A percentile compares a stretch with the other conserved stretches of the same genome.
Conservation (phyloP, 768 basidiomycete species). For the Coprinopsis sp. region DNA sequence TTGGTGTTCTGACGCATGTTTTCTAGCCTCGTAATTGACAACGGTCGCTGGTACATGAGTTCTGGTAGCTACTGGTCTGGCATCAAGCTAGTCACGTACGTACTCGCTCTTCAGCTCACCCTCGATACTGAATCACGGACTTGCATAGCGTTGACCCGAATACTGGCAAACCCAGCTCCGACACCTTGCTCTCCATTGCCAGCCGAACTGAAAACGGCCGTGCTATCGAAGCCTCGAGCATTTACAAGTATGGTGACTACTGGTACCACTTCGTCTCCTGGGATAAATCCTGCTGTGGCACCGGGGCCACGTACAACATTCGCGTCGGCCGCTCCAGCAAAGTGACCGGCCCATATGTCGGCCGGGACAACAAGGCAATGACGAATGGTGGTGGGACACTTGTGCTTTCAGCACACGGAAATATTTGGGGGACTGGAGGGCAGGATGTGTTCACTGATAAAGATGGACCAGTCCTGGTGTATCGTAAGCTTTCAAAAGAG, state of each 20-base stretch:
- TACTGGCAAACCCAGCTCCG: conserved; percentile 37
- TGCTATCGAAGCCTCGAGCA: conserved; percentile 46
- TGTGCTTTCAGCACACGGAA: conserved; percentile 41
- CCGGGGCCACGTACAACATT: conserved; percentile 54
- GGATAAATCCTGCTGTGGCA: conserved; percentile 50
- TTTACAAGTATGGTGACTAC: conserved; percentile 40
- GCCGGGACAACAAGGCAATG: conserved; percentile 39
- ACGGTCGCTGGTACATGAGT: conserved; percentile 43
- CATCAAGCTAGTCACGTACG: conserved; percentile 37
- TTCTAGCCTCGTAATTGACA: conserved; percentile 24
- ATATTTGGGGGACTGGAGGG: conserved; percentile 50
- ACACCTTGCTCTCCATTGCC: conserved; percentile 38
- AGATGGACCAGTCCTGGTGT: conserved; percentile 45
- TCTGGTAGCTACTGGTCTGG: conserved; percentile 56
- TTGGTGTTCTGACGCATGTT: background rate
- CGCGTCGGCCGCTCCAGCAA: conserved; percentile 47
- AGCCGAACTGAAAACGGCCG: conserved; percentile 39
- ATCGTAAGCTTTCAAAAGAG: conserved; percentile 34
- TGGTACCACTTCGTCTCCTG: conserved; percentile 58
- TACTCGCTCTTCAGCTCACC: background rate
- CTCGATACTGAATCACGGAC: background rate
- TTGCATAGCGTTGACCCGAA: conserved; percentile 30
- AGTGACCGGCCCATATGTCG: conserved; percentile 31
- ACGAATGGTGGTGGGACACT: conserved; percentile 49
- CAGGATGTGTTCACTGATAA: conserved; percentile 43